A percentile compares a stretch with the other conserved stretches of the same genome.
phyloP scores from a whole-genome alignment of 2,329 filamentous ascomycete species.

The Drechslerella coelobrocha region DNA sequence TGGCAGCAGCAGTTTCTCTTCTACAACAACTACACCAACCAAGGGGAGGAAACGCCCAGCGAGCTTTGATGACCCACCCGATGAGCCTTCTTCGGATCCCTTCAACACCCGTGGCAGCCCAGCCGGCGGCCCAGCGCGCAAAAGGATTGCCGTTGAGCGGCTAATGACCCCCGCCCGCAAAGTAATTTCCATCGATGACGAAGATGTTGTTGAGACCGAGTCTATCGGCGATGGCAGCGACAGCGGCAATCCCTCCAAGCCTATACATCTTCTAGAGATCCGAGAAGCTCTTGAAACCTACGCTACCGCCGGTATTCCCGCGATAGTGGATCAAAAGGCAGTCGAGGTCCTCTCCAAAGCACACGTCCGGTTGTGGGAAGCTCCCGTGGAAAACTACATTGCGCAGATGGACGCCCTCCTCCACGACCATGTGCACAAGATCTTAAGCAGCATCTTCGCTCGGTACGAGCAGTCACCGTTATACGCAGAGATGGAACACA shows the following conservation, averaged over 20 bases:
- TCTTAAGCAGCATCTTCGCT: constrained; percentile 47
- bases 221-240: constrained; percentile 7
- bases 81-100: constrained; percentile 30
- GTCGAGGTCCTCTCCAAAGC: constrained; percentile 51
- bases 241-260: constrained; percentile 20
- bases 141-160: constrained; percentile 32
- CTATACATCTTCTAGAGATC: constrained; percentile 51
- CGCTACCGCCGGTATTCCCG: constrained; percentile 51
- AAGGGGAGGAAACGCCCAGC: constrained; percentile 34
- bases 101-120: constrained; percentile 11
- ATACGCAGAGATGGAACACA: constrained; percentile 56
- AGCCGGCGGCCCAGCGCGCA: constrained; percentile 38
- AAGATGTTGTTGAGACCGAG: constrained; percentile 36
- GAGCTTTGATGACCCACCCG: constrained; percentile 38
- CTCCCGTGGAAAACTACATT: constrained; percentile 47
- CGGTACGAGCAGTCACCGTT: constrained; percentile 52
- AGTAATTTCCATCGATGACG: constrained; percentile 34
- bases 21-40: constrained; percentile 9
- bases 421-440: constrained; percentile 32
- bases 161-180: constrained; percentile 21
- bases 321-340: constrained; percentile 53
- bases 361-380: constrained; percentile 51
- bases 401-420: constrained; percentile 38
- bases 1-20: constrained; percentile 22
- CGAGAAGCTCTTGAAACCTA: constrained; percentile 52